Evolutionary conservation across 495 filamentous ascomycete species (phyloP), one percentile per base, ranked within the genome.

Genomic region (Daldinia vernicosa): DNA sequence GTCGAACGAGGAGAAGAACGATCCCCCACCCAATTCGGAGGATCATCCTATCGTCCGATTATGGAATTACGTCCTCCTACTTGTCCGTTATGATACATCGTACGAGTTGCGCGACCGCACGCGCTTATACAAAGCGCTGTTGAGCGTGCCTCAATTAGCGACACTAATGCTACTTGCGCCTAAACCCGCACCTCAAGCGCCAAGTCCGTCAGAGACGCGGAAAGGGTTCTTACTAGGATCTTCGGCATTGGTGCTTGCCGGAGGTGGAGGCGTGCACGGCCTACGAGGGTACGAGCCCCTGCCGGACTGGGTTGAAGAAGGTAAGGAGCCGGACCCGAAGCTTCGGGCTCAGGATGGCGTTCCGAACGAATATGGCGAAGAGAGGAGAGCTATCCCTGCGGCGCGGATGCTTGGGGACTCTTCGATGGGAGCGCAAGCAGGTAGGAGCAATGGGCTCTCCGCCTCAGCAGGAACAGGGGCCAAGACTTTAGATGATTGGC

Each of bases 101-200:
- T 99, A 98, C 77, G 94, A 97, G 75, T 88, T 98, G 4, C 93
- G 95, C 40, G 95, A 98, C 74, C 92, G 95, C 22, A 88, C 94
- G 1, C 87, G 95, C 7, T 81, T 97, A 28, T 98, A 97, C 80
- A 93, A 92, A 69, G 88, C 91, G 1, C 86, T 99, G 4, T 87
- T 99, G 1, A 85, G 87, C 22, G 87, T 87, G 11, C 92, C 94
- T 0, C 93, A 97, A 75, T 87, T 99, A 15, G 95, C 95, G 15
- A 94, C 90, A 7, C 84, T 99, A 4, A 89, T 98, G 70, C 89
- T 99, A 0, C 86, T 98, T 0, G 95, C 95, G 2, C 95, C 95
- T 0, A 99, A 99, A 76, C 95, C 95, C 0, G 93, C 94, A 0
- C 95, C 95, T 1, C 91, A 95, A 52, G 87, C 90, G 0, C 92